Percentiles rank a stretch among this genome's conserved stretches.
These are phyloP conservation scores for Parietaria judaica DNA, from an alignment of 306 rosid genomes.

Conservation along the genomic window DNA sequence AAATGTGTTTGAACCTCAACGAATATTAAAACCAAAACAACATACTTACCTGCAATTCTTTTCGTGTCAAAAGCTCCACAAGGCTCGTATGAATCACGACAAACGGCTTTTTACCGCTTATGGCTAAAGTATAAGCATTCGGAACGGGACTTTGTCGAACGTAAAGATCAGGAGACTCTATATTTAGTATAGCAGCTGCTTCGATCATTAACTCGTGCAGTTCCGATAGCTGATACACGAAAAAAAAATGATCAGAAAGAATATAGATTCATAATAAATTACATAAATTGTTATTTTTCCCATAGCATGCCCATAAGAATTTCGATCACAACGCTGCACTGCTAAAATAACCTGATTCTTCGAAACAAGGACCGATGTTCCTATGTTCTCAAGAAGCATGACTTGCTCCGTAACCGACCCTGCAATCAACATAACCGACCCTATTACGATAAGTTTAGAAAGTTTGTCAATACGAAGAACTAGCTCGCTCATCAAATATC, in stretches of 20 bases:
- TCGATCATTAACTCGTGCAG: conserved; percentile 71
- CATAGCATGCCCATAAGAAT: neutral
- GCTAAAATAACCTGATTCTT: conserved; percentile 61
- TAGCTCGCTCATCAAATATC: no score
- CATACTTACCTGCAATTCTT: conserved; percentile 73
- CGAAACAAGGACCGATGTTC: conserved; percentile 93
- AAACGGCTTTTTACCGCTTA: conserved; percentile 85
- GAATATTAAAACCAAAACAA: neutral
- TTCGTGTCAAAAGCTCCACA: conserved; percentile 83
- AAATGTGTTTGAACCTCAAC: neutral
- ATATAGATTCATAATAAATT: neutral
- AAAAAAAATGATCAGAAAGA: neutral
- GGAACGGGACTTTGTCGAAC: conserved; percentile 97
- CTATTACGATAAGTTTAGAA: neutral
- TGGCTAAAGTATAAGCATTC: conserved; percentile 93
- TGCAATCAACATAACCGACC: conserved; percentile 18
- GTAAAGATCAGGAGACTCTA: conserved; percentile 78
- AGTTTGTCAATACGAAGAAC: no score
- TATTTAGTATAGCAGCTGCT: conserved; percentile 73
- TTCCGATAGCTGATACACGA: conserved; percentile 60
- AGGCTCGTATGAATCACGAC: conserved; percentile 91
- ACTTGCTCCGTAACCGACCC: conserved; percentile 91
- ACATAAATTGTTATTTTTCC: neutral
- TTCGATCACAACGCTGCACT: neutral
- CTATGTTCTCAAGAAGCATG: conserved; percentile 93